A percentile compares a stretch with the other conserved stretches of the same genome.
Evolutionary conservation across 1,284 basidiomycete genomes (phyloP).

Genomic region (Cryptococcus sp.): DNA sequence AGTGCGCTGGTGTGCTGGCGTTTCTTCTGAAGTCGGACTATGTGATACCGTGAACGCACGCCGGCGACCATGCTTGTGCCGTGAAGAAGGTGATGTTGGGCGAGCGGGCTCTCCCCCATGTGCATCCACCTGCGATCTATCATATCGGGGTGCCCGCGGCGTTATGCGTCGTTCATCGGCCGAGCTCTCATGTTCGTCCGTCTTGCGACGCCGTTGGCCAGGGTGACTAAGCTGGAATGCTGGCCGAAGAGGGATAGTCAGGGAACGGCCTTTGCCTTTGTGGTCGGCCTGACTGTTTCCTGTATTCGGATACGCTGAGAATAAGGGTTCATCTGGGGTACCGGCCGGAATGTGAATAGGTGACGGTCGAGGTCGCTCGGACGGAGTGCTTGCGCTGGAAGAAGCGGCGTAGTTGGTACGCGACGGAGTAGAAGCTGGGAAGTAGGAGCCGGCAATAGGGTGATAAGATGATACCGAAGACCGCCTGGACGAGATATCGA

Average conservation of each 20-base stretch:
- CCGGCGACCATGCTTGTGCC: conserved; percentile 2
- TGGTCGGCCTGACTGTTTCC: conserved; percentile 8
- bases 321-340: conserved; percentile 38
- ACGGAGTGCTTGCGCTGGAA: conserved; percentile 24
- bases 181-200: conserved; percentile 12
- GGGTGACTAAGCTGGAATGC: conserved; percentile 19
- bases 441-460: conserved; percentile 30
- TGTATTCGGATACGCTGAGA: conserved; percentile 39
- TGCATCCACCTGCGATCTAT: not conserved
- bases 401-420: conserved; percentile 8
- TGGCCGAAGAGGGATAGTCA: conserved; percentile 16
- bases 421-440: conserved; percentile 14
- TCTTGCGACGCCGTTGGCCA: conserved; percentile 5
- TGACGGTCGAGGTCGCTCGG: conserved; percentile 26
- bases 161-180: conserved; percentile 10
- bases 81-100: not conserved
- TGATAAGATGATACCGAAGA: conserved; percentile 18
- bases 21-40: conserved; percentile 1
- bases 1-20: not conserved
- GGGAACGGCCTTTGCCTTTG: conserved; percentile 26
- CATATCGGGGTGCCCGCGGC: not conserved
- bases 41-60: conserved; percentile 12
- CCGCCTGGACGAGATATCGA: conserved; percentile 13
- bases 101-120: not conserved
- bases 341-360: conserved; percentile 32